phyloP scores from a whole-genome alignment of 2,329 filamentous ascomycete genomes.

The Aureobasidium zeae region DNA sequence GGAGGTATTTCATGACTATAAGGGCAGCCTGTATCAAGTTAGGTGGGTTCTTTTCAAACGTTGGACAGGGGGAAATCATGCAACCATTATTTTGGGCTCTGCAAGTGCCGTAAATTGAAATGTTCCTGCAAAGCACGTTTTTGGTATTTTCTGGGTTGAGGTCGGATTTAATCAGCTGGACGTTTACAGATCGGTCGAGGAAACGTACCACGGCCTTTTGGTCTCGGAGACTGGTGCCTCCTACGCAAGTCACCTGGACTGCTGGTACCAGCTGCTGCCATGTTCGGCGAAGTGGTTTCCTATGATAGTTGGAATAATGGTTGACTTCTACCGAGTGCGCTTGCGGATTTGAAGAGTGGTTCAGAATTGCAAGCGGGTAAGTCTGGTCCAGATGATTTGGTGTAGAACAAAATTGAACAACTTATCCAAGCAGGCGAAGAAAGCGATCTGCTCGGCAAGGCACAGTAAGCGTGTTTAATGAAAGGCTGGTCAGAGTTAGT shows the following conservation, averaged over 20 bases:
- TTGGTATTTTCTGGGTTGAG: conserved; percentile 49
- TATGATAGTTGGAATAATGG: too few species aligned
- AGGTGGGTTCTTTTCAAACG: conserved; percentile 5
- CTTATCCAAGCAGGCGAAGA: too few species aligned
- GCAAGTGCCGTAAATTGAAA: conserved; percentile 87
- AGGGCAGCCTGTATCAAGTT: conserved; percentile 50
- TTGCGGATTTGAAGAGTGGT: neutral
- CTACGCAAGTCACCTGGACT: conserved; percentile 34
- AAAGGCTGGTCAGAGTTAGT: too few species aligned
- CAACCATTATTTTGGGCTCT: conserved; percentile 77
- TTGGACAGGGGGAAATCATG: neutral
- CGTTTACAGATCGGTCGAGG: neutral
- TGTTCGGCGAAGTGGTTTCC: neutral
- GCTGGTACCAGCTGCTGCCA: conserved; percentile 16
- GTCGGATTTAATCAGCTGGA: conserved; percentile 11
- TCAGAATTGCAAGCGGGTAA: too few species aligned
- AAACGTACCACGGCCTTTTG: conserved; percentile 35
- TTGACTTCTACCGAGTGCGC: too few species aligned
- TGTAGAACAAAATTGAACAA: too few species aligned
- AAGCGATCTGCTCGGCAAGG: too few species aligned
- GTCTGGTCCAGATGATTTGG: too few species aligned
- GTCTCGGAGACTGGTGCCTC: conserved; percentile 34
- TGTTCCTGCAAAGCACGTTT: conserved; percentile 84
- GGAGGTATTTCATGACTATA: conserved; percentile 72
- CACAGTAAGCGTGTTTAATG: too few species aligned